These are phyloP conservation scores for Botrytis elliptica DNA, from an alignment of 2,329 filamentous ascomycete species.

Conservation along the genomic window DNA sequence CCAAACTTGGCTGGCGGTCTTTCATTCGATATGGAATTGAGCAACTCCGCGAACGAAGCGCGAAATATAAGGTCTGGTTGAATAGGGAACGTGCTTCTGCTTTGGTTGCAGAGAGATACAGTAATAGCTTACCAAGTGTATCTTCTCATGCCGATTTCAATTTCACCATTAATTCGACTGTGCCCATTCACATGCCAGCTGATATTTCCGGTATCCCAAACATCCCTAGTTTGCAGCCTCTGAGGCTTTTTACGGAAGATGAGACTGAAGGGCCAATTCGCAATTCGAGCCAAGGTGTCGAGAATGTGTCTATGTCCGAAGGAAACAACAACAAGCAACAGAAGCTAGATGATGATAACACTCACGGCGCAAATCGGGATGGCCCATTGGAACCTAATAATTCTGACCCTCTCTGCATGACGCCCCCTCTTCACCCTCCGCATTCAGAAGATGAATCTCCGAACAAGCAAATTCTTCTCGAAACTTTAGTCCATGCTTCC, in stretches of 20 bases:
- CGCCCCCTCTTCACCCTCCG: background rate
- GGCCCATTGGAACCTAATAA: background rate
- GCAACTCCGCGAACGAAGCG: conserved; percentile 53
- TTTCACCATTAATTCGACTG: conserved; percentile 18
- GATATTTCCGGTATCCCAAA: background rate
- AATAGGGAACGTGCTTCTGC: background rate
- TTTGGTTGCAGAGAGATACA: background rate
- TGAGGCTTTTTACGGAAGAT: background rate
- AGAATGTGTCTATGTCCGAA: background rate
- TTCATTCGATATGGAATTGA: conserved; percentile 56
- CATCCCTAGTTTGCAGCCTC: background rate
- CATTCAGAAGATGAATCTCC: background rate
- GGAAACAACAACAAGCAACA: conserved; percentile 5
- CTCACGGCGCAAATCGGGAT: background rate
- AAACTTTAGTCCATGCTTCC: too few relatives aligned
- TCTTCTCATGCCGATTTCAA: conserved; percentile 10
- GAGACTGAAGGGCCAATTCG: background rate
- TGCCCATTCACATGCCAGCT: conserved; percentile 10
- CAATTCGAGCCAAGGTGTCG: background rate
- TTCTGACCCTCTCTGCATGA: background rate
- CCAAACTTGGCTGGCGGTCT: conserved; percentile 28
- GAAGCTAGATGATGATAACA: background rate
- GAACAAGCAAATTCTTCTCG: background rate
- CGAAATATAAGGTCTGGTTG: conserved; percentile 44
- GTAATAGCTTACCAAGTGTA: background rate